Base-by-base conservation (phyloP, 2,329 filamentous ascomycete genomes). In the Verticillium dahliae region DNA sequence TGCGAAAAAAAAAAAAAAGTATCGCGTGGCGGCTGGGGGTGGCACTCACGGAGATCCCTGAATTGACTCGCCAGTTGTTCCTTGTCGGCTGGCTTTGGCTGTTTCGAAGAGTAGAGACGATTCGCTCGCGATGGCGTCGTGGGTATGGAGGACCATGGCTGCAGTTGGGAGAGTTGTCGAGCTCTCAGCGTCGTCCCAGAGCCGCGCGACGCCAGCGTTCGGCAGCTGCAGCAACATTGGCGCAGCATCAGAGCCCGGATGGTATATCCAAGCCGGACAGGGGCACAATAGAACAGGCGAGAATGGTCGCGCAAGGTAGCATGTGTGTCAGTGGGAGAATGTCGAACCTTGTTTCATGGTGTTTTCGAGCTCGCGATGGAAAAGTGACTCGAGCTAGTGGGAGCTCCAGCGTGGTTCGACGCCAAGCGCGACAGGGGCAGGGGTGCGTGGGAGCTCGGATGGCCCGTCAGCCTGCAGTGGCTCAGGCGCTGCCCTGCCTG, bases 31-130 rank as follows among this genome's bases (percentile, higher is more conserved):
- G 18, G 13, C 7, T 54, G 15, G 14, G 34, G 54, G 10, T 33
- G 56, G 37, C 64, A 52, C 27, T 31, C 33, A 66, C 61, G 64
- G 56, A 60, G 61, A 18, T 61, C 58, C 52, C 65, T 65, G 60
- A 65, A 63, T 14, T 63, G 52, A 4, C 52, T 57, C 27, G 55
- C 58, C 27, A 66, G 27, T 6, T 62, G 56, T 2, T 63, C 57
- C 45, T 56, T 45, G 15, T 54, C 50, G 5, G n/a, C n/a, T 0
- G 15, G 18, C 27, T 59, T 58, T 22, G 60, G 14, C 22, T 34
- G 37, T 14, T 60, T 59, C 45, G 59, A 61, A 33, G 62, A 64
- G 41, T 54, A 59, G 27, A 38, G 10, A 31, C 9, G 45, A 18
- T 56, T 58, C 14, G 15, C 15, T 10, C 31, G 59, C 5, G 15